A percentile compares a stretch with the other conserved stretches of the same genome.
phyloP scores from a whole-genome alignment of 768 basidiomycete species.

The Lactarius tabidus region DNA sequence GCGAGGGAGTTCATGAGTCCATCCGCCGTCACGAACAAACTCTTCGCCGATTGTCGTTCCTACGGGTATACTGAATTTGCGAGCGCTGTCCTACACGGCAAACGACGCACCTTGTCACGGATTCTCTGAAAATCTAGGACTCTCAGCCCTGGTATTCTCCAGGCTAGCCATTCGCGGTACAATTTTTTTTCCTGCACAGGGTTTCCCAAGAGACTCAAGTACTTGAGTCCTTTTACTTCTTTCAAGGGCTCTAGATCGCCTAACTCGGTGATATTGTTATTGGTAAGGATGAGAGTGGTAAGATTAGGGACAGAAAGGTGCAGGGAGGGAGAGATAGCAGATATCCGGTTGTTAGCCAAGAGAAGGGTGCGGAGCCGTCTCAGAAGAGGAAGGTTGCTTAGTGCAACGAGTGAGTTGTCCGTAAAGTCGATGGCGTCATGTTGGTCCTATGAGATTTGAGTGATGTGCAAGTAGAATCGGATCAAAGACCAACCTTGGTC shows the following conservation, averaged over 20 bases:
- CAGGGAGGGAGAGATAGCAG: slow-evolving; percentile 76
- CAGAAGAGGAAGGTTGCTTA: slow-evolving; percentile 84
- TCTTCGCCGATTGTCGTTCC: slow-evolving; percentile 74
- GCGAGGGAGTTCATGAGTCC: slow-evolving; percentile 76
- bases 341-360: slow-evolving; percentile 87
- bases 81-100: slow-evolving; percentile 24
- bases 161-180: slow-evolving; percentile 96
- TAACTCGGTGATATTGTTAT: slow-evolving; percentile 74
- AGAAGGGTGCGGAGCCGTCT: slow-evolving; percentile 80
- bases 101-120: slow-evolving; percentile 81
- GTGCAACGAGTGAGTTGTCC: slow-evolving; percentile 78
- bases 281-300: slow-evolving; percentile 75
- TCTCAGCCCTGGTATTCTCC: slow-evolving; percentile 80
- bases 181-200: slow-evolving; percentile 89
- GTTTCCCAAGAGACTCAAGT: slow-evolving; percentile 73
- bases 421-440: slow-evolving; percentile 93
- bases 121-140: slow-evolving; percentile 95
- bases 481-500: slow-evolving; percentile 56
- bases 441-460: slow-evolving; percentile 60
- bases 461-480: slow-evolving; percentile 17
- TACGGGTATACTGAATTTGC: slow-evolving; percentile 32
- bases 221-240: slow-evolving; percentile 69
- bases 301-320: slow-evolving; percentile 83
- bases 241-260: slow-evolving; percentile 83
- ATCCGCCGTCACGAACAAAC: slow-evolving; percentile 78